Conservation (phyloP, 768 basidiomycete genomes). For the Phallus indusiatus region DNA sequence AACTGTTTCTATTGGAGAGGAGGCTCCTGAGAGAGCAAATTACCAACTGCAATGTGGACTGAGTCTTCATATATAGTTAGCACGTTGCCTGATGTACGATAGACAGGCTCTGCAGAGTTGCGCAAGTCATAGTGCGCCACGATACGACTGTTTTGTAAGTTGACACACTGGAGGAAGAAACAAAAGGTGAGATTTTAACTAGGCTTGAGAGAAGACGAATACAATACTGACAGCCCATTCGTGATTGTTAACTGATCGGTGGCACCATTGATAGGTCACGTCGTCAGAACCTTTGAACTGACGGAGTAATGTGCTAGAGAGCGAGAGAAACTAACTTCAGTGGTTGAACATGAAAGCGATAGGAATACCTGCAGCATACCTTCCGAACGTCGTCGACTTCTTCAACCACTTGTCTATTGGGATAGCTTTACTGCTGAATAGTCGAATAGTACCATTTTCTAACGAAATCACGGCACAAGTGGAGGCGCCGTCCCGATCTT, state of each 20-base stretch:
- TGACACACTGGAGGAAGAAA: slow-evolving; percentile 38
- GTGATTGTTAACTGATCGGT: slow-evolving; percentile 35
- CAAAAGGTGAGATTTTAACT: not conserved
- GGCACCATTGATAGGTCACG: slow-evolving; percentile 52
- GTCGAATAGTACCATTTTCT: slow-evolving; percentile 42
- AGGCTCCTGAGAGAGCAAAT: not conserved
- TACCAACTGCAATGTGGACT: slow-evolving; percentile 5
- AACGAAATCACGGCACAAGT: not conserved
- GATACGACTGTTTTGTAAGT: slow-evolving; percentile 32
- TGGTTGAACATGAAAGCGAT: not conserved
- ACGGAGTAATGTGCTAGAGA: slow-evolving; percentile 19
- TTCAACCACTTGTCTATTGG: slow-evolving; percentile 49
- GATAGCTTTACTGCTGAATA: slow-evolving; percentile 25
- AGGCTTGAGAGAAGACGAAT: not conserved
- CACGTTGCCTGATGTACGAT: slow-evolving; percentile 53
- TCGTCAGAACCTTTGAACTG: slow-evolving; percentile 53
- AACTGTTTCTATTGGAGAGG: not conserved
- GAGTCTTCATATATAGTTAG: slow-evolving; percentile 43
- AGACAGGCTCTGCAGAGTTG: slow-evolving; percentile 43
- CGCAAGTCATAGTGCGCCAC: slow-evolving; percentile 57
- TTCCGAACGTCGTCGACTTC: slow-evolving; percentile 29
- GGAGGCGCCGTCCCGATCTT: slow-evolving; percentile 18
- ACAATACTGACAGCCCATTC: slow-evolving; percentile 53
- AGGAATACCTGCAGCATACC: slow-evolving; percentile 24
- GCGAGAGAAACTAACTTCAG: slow-evolving; percentile 19